Conservation (phyloP, 129 eudicot genomes). For the Scalesia atractyloides region DNA sequence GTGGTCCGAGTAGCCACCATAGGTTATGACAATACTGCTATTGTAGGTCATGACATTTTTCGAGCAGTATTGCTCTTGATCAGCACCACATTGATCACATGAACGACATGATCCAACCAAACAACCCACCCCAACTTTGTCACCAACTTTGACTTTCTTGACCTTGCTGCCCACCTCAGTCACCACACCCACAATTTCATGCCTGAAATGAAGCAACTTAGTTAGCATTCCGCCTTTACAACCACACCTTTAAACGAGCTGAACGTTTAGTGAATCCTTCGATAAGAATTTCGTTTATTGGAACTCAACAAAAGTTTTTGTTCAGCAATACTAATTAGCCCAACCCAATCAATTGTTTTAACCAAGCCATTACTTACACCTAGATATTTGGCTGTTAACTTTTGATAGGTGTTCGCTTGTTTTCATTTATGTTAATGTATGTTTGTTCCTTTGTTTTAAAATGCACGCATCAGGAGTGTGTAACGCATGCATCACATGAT, state of each 20-base stretch:
- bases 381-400: too few relatives aligned
- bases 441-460: too few relatives aligned
- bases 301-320: too few relatives aligned
- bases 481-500: too few relatives aligned
- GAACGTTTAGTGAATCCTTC: too few relatives aligned
- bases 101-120: conserved; percentile 54
- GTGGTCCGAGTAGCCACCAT: conserved; percentile 61
- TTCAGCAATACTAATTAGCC: too few relatives aligned
- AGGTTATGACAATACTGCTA: conserved; percentile 29
- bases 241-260: not conserved
- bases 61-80: conserved; percentile 55
- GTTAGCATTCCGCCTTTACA: conserved; percentile 1
- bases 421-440: not conserved
- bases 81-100: conserved; percentile 42
- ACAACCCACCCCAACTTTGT: conserved; percentile 62
- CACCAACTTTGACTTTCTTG: conserved; percentile 54
- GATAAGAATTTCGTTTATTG: too few relatives aligned
- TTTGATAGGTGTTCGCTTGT: not conserved
- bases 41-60: conserved; percentile 41
- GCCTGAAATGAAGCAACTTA: conserved; percentile 38
- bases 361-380: too few relatives aligned
- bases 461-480: too few relatives aligned
- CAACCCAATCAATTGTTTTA: too few relatives aligned
- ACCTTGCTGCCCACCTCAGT: conserved; percentile 58
- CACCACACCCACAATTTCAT: conserved; percentile 60